These are phyloP conservation scores for Jimgerdemannia lactiflua DNA, from an alignment of 192 early-diverging fungal species.

Conservation along the genomic window DNA sequence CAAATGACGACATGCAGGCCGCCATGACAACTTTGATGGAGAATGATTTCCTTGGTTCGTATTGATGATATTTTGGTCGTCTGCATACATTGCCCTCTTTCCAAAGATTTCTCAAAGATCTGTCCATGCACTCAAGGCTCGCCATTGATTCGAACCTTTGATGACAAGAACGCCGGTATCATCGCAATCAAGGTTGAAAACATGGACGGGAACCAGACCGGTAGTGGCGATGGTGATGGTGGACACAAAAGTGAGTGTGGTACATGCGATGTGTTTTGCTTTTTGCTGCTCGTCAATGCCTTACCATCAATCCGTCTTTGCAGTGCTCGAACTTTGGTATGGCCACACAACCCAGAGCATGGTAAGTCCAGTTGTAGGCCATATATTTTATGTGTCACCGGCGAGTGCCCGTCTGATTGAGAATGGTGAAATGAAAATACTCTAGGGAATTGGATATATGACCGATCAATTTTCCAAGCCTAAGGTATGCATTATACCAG, in stretches of 20 bases:
- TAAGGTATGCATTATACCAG: background rate
- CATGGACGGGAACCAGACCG: background rate
- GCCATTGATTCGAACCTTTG: background rate
- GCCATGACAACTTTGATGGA: conserved; percentile 14
- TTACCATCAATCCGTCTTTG: background rate
- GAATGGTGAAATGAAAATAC: background rate
- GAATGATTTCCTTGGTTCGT: conserved; percentile 24
- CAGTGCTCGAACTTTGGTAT: background rate
- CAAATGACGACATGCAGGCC: conserved; percentile 19
- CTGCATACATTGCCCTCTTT: background rate
- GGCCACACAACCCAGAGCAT: background rate
- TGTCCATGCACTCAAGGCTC: background rate
- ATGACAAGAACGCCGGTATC: background rate
- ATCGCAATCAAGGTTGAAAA: background rate
- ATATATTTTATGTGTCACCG: background rate
- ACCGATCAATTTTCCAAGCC: background rate
- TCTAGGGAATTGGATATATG: background rate
- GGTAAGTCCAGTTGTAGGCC: background rate
- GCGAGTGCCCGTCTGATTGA: too few relatives aligned
- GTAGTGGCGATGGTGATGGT: background rate
- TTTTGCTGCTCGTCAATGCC: background rate
- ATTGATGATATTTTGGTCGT: background rate
- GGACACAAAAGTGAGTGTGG: background rate
- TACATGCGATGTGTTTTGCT: background rate
- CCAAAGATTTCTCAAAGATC: too few relatives aligned